Percentiles rank a stretch among this genome's conserved stretches.
These are phyloP conservation scores for Annulohypoxylon moriforme DNA, from an alignment of 495 filamentous ascomycete species.

Conservation along the genomic window DNA sequence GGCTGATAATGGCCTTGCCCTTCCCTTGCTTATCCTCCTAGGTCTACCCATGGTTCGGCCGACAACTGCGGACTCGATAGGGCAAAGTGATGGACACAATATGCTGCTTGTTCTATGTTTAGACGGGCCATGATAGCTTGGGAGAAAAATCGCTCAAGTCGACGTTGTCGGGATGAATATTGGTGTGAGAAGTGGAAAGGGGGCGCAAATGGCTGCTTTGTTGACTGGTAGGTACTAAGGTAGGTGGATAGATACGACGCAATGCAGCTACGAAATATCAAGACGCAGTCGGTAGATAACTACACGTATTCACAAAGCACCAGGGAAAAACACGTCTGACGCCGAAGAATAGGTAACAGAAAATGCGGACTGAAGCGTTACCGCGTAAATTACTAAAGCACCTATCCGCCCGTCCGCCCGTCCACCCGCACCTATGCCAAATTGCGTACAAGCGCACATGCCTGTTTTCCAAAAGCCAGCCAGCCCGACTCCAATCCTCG, in stretches of 20 bases:
- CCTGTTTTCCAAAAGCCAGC: background rate
- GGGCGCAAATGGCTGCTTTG: background rate
- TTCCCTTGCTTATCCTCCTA: background rate
- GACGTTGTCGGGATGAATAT: background rate
- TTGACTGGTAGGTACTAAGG: no score
- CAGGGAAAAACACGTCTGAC: background rate
- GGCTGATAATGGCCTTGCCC: background rate
- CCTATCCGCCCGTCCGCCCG: background rate
- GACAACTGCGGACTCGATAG: background rate
- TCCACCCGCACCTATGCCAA: background rate
- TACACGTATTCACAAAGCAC: background rate
- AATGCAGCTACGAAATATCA: background rate
- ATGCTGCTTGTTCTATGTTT: background rate
- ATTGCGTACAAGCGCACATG: background rate
- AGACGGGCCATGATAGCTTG: background rate
- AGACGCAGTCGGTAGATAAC: background rate
- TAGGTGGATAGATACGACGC: no score
- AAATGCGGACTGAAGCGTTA: background rate
- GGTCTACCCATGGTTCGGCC: background rate
- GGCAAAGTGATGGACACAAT: background rate
- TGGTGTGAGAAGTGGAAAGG: background rate
- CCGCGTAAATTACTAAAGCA: constrained; percentile 6
- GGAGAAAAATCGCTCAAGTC: background rate
- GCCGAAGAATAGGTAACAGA: background rate
- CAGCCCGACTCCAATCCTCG: constrained; percentile 1